These are phyloP conservation scores for Linum lewisii DNA, from an alignment of 345 rosid species.

Conservation along the genomic window DNA sequence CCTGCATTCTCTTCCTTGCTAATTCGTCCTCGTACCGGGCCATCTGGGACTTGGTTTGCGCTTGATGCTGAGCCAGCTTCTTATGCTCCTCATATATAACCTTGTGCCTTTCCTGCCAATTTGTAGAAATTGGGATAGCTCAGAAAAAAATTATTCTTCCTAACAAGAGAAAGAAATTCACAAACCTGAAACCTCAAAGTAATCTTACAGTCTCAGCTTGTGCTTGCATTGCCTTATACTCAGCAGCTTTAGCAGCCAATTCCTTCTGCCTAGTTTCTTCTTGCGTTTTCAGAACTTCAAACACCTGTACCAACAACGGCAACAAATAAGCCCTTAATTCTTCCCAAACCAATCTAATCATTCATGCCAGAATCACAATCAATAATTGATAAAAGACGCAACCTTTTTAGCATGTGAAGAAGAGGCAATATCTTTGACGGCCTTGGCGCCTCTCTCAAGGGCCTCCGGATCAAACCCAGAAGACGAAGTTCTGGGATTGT, in stretches of 20 bases:
- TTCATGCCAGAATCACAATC: too few relatives aligned
- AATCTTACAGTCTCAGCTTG: slow-evolving; percentile 80
- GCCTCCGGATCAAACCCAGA: slow-evolving; percentile 94
- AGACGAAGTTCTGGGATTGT: slow-evolving; percentile 68
- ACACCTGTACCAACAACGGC: slow-evolving; percentile 31
- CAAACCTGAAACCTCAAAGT: neutral
- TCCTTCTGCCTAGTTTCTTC: slow-evolving; percentile 80
- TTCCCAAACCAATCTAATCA: neutral
- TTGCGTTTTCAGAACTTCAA: slow-evolving; percentile 63
- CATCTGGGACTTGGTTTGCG: slow-evolving; percentile 90
- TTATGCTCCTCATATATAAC: slow-evolving; percentile 87
- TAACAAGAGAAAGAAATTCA: neutral
- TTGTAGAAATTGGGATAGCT: neutral
- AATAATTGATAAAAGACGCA: neutral
- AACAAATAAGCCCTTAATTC: neutral
- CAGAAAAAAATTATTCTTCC: neutral
- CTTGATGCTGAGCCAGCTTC: slow-evolving; percentile 80
- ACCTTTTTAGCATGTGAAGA: slow-evolving; percentile 83
- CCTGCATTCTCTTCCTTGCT: slow-evolving; percentile 99
- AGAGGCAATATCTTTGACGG: slow-evolving; percentile 50
- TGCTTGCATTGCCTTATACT: slow-evolving; percentile 77
- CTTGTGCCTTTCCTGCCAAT: slow-evolving; percentile 73
- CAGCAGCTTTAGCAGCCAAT: slow-evolving; percentile 50
- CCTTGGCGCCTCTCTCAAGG: slow-evolving; percentile 75
- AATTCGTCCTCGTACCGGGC: slow-evolving; percentile 89